Evolutionary conservation across 257 asterid species (phyloP).

Genomic region (Nicotiana knightiana): DNA sequence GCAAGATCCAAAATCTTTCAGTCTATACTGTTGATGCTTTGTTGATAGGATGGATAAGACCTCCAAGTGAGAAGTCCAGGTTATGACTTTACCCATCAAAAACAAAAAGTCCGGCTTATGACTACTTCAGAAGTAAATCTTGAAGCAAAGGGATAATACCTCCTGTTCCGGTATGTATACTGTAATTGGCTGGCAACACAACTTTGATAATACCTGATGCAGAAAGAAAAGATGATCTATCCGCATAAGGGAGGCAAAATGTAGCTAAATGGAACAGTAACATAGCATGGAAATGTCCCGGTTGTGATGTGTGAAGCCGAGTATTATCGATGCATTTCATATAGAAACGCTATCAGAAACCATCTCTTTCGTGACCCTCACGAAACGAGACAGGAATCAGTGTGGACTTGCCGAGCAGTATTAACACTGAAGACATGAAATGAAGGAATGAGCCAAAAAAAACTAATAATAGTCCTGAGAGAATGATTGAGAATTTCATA

Average conservation of each 20-base stretch:
- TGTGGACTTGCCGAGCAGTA: neutral
- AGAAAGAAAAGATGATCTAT: constrained; percentile 1
- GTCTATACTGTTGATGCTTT: neutral
- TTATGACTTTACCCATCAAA: neutral
- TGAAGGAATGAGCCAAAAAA: neutral
- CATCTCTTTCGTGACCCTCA: neutral
- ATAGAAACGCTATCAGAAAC: neutral
- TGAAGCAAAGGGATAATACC: constrained; percentile 39
- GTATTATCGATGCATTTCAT: neutral
- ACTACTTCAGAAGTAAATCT: neutral
- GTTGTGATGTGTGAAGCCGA: neutral
- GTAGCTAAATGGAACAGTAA: neutral
- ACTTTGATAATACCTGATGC: constrained; percentile 71
- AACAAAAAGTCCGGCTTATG: no score
- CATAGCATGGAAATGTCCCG: neutral
- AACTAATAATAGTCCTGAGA: neutral
- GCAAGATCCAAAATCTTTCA: neutral
- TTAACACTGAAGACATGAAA: neutral
- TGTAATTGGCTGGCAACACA: constrained; percentile 80
- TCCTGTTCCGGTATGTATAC: constrained; percentile 91
- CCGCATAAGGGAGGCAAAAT: neutral
- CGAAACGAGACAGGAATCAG: neutral
- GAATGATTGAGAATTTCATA: neutral
- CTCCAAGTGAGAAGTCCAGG: neutral
- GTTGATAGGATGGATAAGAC: neutral